Evolutionary conservation across 139 green algal genomes (phyloP), one percentile per base, ranked within the genome.

Genomic region (Micractinium sp.): DNA sequence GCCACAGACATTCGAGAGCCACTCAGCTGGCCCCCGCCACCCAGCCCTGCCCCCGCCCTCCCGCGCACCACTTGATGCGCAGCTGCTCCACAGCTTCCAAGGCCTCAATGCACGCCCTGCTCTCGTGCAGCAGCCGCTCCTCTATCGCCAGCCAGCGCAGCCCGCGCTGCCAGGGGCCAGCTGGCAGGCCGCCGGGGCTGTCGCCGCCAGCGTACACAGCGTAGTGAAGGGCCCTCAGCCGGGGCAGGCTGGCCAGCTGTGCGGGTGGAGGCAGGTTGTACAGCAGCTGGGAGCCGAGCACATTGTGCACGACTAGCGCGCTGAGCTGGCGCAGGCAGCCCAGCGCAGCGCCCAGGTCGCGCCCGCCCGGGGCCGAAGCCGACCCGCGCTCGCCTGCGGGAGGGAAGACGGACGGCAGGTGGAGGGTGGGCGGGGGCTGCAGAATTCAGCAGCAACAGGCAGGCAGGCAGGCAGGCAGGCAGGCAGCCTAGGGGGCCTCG

Each of bases 91-190:
- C 31, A n/a, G 71, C 71, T 20, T n/a, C 71, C 12, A 31, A n/a
- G 71, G 27, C 71, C 71, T 77, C 71, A 0, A 77, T 31, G 31
- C 71, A 77, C 13, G 71, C 31, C 71, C 71, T 36, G 71, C 71
- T 77, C 31, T 77, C 71, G 31, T 77, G 71, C 71, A 77, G 71
- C 71, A 77, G 71, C 31, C 71, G 71, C 71, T 77, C 71, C 71
- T 77, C 71, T 1, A 77, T 19, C 29, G 71, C 71, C 71, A 77
- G 71, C 31, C 35, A 33, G 29, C 31, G 71, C 71, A 77, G 12
- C 27, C 71, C 20, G 71, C 20, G 71, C 31, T 77, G 71, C 31
- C 71, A 39, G 29, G 71, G 31, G 71, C 71, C 71, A 19, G 4
- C 27, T 4, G 71, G 71, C 1, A 77, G 71, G 27, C 71, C 71